A percentile compares a stretch with the other conserved stretches of the same genome.
Conservation (phyloP, 345 rosid species). For the Boechera retrofracta region DNA sequence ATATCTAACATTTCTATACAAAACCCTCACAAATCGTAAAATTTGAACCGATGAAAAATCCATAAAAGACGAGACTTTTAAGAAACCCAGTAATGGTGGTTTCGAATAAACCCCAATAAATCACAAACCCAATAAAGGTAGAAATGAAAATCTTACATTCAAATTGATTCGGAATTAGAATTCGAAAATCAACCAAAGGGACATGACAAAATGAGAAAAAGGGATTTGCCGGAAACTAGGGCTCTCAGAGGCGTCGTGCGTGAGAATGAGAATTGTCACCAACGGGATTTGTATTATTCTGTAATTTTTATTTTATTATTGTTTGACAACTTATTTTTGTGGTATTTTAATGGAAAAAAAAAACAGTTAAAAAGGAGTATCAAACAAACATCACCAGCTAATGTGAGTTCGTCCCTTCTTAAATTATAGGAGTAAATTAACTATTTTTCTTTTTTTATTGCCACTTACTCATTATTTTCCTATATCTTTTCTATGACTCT, state of each 20-base stretch:
- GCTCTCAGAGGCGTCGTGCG: conserved; percentile 18
- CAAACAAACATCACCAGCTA: conserved; percentile 5
- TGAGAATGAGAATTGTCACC: background rate
- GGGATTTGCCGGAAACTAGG: conserved; percentile 9
- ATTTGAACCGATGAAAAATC: background rate
- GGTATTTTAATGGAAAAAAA: background rate
- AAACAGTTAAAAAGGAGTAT: background rate
- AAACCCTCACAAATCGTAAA: background rate
- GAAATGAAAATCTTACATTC: background rate
- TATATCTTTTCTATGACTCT: background rate
- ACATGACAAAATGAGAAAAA: background rate
- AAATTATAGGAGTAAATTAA: background rate
- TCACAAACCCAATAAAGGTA: background rate
- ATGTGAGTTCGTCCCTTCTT: background rate
- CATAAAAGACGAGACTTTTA: background rate
- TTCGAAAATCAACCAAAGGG: background rate
- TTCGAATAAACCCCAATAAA: conserved; percentile 16
- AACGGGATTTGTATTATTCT: background rate
- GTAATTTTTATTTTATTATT: background rate
- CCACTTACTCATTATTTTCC: no score
- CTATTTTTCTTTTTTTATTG: background rate
- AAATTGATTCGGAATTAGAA: background rate
- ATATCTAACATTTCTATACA: background rate
- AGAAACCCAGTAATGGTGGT: background rate
- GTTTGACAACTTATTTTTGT: background rate